phyloP scores from a whole-genome alignment of 352 stramenopile species.

The Blastocystis sp. region DNA sequence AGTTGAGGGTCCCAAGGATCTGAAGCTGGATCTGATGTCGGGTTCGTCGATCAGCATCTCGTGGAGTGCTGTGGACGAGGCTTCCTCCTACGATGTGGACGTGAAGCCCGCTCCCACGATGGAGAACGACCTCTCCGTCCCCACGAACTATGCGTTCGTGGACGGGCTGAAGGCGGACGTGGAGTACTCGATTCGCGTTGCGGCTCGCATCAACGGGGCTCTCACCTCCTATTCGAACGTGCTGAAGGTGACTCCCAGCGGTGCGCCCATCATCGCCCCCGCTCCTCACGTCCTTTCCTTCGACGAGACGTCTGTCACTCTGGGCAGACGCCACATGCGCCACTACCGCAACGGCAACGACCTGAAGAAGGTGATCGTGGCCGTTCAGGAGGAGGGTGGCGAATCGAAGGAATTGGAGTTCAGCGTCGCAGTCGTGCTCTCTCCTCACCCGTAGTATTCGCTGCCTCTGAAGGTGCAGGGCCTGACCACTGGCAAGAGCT shows the following conservation, averaged over 20 bases:
- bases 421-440: not conserved
- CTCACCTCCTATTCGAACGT: not conserved
- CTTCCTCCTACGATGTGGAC: constrained; percentile 31
- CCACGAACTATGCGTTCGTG: constrained; percentile 46
- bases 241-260: constrained; percentile 40
- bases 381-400: constrained; percentile 1
- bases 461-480: constrained; percentile 31
- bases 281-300: constrained; percentile 58
- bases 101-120: constrained; percentile 35
- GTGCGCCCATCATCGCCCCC: constrained; percentile 53
- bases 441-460: not conserved
- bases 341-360: constrained; percentile 59
- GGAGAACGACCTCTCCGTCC: constrained; percentile 23
- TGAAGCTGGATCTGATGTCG: constrained; percentile 55
- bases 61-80: constrained; percentile 11
- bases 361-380: constrained; percentile 3
- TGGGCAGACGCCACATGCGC: constrained; percentile 29
- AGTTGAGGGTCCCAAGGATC: constrained; percentile 47
- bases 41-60: constrained; percentile 64
- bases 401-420: constrained; percentile 18
- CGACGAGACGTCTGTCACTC: constrained; percentile 59
- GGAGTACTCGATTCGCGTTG: constrained; percentile 45
- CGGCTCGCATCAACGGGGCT: not conserved
- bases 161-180: constrained; percentile 8
- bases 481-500: constrained; percentile 14